Evolutionary conservation across 352 stramenopile species (phyloP).

Genomic region (Globisporangium spiculum): DNA sequence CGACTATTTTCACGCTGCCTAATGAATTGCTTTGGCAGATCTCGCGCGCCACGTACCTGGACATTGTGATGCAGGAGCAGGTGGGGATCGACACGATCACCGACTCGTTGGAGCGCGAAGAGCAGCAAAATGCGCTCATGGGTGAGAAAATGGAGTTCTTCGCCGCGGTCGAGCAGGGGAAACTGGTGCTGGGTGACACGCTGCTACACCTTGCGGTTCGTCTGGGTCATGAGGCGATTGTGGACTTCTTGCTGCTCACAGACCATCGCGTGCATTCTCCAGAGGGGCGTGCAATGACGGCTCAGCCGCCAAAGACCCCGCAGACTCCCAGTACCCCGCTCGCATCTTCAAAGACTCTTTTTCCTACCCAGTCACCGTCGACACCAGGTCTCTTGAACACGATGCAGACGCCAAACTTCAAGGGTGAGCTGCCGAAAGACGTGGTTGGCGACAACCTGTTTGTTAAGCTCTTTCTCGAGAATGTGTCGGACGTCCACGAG

Average conservation of each 20-base stretch:
- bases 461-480: conserved; percentile 49
- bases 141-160: conserved; percentile 84
- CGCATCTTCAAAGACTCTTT: background rate
- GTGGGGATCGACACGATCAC: conserved; percentile 48
- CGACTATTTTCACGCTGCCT: background rate
- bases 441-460: conserved; percentile 31
- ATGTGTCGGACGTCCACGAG: conserved; percentile 56
- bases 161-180: conserved; percentile 46
- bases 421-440: conserved; percentile 50
- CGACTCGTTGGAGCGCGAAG: conserved; percentile 60
- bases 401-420: conserved; percentile 64
- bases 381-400: conserved; percentile 20
- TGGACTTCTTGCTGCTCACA: conserved; percentile 65
- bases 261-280: conserved; percentile 26
- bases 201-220: conserved; percentile 70
- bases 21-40: conserved; percentile 28
- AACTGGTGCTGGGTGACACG: conserved; percentile 66
- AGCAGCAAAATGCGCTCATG: conserved; percentile 38
- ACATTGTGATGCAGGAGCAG: conserved; percentile 68
- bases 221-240: conserved; percentile 40
- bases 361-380: background rate
- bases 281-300: background rate
- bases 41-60: conserved; percentile 72
- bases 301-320: background rate
- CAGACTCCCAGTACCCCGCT: conserved; percentile 1